A percentile compares a stretch with the other conserved stretches of the same genome.
These are phyloP conservation scores for Psophocarpus tetragonolobus DNA, from an alignment of 306 rosid species.

Conservation along the genomic window DNA sequence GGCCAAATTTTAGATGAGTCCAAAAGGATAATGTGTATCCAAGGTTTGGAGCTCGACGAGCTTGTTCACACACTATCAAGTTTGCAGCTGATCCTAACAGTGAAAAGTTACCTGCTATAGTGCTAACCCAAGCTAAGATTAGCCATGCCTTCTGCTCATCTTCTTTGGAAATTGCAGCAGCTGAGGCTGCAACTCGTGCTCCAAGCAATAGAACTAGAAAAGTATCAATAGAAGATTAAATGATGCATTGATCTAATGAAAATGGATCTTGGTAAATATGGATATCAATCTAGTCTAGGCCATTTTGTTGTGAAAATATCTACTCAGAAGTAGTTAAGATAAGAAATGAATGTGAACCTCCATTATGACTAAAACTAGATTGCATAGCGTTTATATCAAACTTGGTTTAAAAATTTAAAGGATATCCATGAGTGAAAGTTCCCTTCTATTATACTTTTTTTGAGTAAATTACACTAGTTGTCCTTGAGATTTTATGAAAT, in stretches of 20 bases:
- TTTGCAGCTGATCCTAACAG: conserved; percentile 87
- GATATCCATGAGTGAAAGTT: too few relatives aligned
- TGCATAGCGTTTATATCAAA: not conserved
- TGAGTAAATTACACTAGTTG: too few relatives aligned
- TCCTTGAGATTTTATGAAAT: too few relatives aligned
- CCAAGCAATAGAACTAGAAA: conserved; percentile 79
- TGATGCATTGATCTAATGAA: not conserved
- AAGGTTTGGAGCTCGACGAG: conserved; percentile 61
- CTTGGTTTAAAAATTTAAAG: too few relatives aligned
- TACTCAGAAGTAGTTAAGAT: not conserved
- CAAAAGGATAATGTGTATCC: conserved; percentile 73
- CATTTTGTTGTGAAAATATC: not conserved
- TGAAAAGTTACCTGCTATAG: conserved; percentile 79
- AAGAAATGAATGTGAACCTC: not conserved
- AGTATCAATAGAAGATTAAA: not conserved
- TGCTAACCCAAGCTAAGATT: conserved; percentile 90
- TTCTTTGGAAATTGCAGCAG: conserved; percentile 57
- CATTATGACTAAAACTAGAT: not conserved
- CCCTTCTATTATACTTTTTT: too few relatives aligned
- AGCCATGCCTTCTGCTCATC: conserved; percentile 87
- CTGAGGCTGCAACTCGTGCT: conserved; percentile 79
- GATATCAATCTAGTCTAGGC: not conserved
- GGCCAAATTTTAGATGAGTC: conserved; percentile 85
- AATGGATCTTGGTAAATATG: not conserved
- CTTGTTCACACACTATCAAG: conserved; percentile 92